Percentiles rank a stretch among this genome's conserved stretches.
These are phyloP conservation scores for Lactifluus rugatus DNA, from an alignment of 768 basidiomycete species.

Conservation along the genomic window DNA sequence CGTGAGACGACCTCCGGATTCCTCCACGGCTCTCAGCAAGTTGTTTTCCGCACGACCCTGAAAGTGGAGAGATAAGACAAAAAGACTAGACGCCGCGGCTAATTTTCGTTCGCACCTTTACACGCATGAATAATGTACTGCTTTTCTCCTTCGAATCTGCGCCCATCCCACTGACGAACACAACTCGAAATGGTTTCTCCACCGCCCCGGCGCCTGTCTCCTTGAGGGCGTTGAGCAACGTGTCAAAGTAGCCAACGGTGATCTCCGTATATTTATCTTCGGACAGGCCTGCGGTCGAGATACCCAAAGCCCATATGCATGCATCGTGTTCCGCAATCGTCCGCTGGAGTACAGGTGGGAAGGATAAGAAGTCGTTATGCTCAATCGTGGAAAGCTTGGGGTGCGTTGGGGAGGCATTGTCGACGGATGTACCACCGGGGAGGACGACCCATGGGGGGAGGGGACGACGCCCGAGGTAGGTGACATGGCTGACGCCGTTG, in stretches of 20 bases:
- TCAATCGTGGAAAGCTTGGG: slow-evolving; percentile 20
- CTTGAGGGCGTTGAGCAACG: slow-evolving; percentile 10
- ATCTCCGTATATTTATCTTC: slow-evolving; percentile 20
- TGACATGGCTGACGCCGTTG: slow-evolving; percentile 17
- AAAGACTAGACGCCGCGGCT: background rate
- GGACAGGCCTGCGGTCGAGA: slow-evolving; percentile 8
- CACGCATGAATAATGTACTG: slow-evolving; percentile 18
- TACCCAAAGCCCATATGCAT: slow-evolving; percentile 25
- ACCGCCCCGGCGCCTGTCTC: slow-evolving; percentile 15
- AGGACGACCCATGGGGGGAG: slow-evolving; percentile 19
- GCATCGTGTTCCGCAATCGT: slow-evolving; percentile 21
- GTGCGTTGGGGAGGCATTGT: slow-evolving; percentile 5
- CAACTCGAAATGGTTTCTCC: slow-evolving; percentile 22
- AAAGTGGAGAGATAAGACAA: background rate
- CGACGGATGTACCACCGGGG: background rate
- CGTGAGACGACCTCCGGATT: slow-evolving; percentile 8
- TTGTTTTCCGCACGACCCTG: slow-evolving; percentile 18
- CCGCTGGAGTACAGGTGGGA: slow-evolving; percentile 14
- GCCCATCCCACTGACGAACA: slow-evolving; percentile 24
- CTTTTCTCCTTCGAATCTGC: slow-evolving; percentile 24
- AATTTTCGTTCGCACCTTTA: slow-evolving; percentile 20
- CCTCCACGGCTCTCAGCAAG: background rate
- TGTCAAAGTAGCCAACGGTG: slow-evolving; percentile 23
- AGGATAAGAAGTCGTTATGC: slow-evolving; percentile 19
- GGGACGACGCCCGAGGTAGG: slow-evolving; percentile 23